These are phyloP conservation scores for Penicillium lividum DNA, from an alignment of 495 filamentous ascomycete genomes.

Conservation along the genomic window DNA sequence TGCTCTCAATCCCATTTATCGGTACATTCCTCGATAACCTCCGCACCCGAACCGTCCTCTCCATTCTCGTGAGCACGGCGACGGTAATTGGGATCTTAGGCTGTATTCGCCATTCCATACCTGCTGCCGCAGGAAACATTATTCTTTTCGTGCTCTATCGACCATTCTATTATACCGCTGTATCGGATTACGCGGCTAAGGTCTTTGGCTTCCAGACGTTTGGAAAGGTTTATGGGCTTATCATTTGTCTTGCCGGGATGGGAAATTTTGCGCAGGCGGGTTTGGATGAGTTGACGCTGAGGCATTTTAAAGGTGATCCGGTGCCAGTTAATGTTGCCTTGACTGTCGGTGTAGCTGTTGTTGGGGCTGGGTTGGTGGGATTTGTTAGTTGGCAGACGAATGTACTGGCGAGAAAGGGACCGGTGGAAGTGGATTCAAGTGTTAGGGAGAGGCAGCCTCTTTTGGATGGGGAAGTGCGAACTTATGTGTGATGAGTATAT, in stretches of 20 bases:
- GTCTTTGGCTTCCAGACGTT: constrained; percentile 97
- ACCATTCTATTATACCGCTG: constrained; percentile 55
- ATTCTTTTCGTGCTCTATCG: constrained; percentile 68
- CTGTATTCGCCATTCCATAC: constrained; percentile 62
- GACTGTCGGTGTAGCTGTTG: constrained; percentile 56
- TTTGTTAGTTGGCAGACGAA: constrained; percentile 54
- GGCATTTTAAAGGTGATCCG: constrained; percentile 68
- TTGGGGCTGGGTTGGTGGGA: constrained; percentile 59
- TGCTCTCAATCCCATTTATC: constrained; percentile 84
- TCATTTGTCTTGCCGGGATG: constrained; percentile 86
- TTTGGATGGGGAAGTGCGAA: constrained; percentile 2
- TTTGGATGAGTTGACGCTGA: constrained; percentile 78
- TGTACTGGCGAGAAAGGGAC: background rate
- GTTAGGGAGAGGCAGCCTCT: constrained; percentile 17
- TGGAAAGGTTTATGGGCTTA: constrained; percentile 91
- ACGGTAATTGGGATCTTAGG: constrained; percentile 80
- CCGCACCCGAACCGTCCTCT: constrained; percentile 72
- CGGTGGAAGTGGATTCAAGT: background rate
- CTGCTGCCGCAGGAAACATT: constrained; percentile 77
- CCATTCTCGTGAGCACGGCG: constrained; percentile 68
- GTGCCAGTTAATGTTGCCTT: constrained; percentile 76
- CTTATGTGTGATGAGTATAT: background rate
- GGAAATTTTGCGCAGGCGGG: constrained; percentile 85
- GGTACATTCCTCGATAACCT: constrained; percentile 78
- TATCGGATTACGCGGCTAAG: constrained; percentile 84